Evolutionary conservation across 2,329 filamentous ascomycete species (phyloP), one percentile per base, ranked within the genome.

Genomic region (Colletotrichum filicis): DNA sequence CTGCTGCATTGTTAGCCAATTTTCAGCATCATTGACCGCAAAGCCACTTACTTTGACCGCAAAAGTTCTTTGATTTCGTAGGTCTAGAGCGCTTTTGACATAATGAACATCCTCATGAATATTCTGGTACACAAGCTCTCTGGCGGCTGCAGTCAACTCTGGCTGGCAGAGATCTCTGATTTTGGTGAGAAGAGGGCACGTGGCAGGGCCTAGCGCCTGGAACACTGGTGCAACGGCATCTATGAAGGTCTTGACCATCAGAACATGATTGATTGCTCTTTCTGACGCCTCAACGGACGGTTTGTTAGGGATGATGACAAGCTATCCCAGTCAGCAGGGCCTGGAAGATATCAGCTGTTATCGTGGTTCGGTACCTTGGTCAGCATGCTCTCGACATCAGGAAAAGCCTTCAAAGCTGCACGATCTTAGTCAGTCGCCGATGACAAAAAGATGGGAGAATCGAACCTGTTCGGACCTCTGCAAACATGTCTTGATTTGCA

Each of bases 21-120:
- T 1, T 22, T 9, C 30, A 37, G n/a, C 3, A 26, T 2, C 52
- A 55, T 8, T 28, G 55, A 28, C 26, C 4, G n/a, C 14, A 35
- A 32, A 8, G 26, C 16, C 7, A 46, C 32, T 70, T 78, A 92
- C 91, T 84, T 93, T 97, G 37, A 98, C 92, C 26, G 96, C 96
- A 83, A 97, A 98, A 0, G 93, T 94, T 75, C 96, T 88, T 79
- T 98, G 96, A 74, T 98, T 97, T 16, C 95, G 90, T 69, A 98
- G 86, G 74, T 98, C 96, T 5, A 98, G 87, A 0, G 97, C 93
- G 26, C 92, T 91, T 59, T 89, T 94, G 71, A 94, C 93, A 76
- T 93, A 97, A 0, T 88, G 89, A 0, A 95, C 94, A 79, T 98
- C 94, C 9, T 93, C 89, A 75, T 98, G 97, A 76, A 99, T 92